phyloP scores from a whole-genome alignment of 2,329 filamentous ascomycete species.

The Verticillium nubilum region DNA sequence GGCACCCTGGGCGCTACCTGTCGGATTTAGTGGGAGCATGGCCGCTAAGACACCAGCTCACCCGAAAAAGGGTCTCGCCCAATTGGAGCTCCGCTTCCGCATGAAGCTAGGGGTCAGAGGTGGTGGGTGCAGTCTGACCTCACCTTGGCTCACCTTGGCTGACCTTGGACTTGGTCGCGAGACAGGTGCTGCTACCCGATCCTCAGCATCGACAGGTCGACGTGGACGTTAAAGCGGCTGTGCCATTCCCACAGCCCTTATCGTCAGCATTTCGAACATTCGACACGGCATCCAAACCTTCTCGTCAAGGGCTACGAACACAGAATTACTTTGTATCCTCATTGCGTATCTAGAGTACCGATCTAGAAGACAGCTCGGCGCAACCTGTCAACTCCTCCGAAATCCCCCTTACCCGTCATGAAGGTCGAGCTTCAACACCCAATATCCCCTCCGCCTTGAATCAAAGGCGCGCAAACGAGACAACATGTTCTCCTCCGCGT shows the following conservation, averaged over 20 bases:
- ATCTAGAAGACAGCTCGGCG: slow-evolving; percentile 5
- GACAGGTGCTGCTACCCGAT: slow-evolving; percentile 1
- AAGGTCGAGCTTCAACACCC: slow-evolving; percentile 11
- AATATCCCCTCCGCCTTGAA: slow-evolving; percentile 9
- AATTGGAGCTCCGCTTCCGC: not conserved
- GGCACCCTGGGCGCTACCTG: not conserved
- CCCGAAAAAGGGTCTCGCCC: not conserved
- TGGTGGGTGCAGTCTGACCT: not conserved
- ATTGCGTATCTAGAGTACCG: not conserved
- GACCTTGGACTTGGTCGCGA: slow-evolving; percentile 8
- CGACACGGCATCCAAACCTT: not conserved
- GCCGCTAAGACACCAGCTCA: not conserved
- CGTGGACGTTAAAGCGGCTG: slow-evolving; percentile 10
- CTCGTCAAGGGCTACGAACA: not conserved
- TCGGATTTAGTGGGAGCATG: not conserved
- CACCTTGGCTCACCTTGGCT: slow-evolving; percentile 2
- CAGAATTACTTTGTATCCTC: not conserved
- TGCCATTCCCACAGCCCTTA: not conserved
- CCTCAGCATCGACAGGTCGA: slow-evolving; percentile 1
- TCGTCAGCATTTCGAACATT: not conserved
- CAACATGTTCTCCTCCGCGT: slow-evolving; percentile 84
- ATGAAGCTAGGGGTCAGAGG: not conserved
- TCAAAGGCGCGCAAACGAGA: not conserved
- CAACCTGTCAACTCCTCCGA: slow-evolving; percentile 4
- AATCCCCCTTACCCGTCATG: slow-evolving; percentile 10